Base-by-base conservation (phyloP, 306 rosid genomes). In the Rubus idaeus region DNA sequence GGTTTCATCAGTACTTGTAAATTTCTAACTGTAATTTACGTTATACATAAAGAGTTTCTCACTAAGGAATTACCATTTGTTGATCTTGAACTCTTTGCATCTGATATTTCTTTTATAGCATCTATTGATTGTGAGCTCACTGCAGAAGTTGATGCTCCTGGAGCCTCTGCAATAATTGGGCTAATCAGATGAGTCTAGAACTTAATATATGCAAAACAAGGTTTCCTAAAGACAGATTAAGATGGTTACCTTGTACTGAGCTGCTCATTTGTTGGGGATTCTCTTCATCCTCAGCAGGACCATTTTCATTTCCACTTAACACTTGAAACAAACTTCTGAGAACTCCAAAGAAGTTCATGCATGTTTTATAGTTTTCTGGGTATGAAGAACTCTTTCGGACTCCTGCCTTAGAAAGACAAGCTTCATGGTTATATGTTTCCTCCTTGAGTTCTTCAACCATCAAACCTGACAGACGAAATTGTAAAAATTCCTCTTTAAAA, bases 331-430 rank as follows among this genome's bases (percentile, higher is more conserved):
- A 14, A 46, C 30, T 44, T 58, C 40, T 23, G 26, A 74, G 23
- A 64, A 74, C 8, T 39, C 26, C 0, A 5, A 39, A 57, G 30
- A 74, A 74, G 75, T 57, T 66, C 74, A 80, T 80, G 79, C 79
- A 74, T 3, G 75, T 58, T 49, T 67, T 40, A 4, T 74, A 80
- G 79, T 80, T 80, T 74, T 47, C 75, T 4, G 83, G 83, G 41
- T 67, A 74, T 2, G 13, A 18, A 21, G 20, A 21, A 16, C 55
- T 62, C 10, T 2, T 17, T 65, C 21, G 8, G 23, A 0, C 45
- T 63, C 44, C 39, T 78, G 40, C 3, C 13, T 21, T 23, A 16
- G 20, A 10, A 13, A 2, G 41, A 41, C 42, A 62, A 26, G 47
- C 47, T 21, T 78, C 67, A 17, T 51, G 39, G 13, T 78, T 42